Base-by-base conservation (phyloP, 495 filamentous ascomycete species). In the Aspergillus bridgeri region DNA sequence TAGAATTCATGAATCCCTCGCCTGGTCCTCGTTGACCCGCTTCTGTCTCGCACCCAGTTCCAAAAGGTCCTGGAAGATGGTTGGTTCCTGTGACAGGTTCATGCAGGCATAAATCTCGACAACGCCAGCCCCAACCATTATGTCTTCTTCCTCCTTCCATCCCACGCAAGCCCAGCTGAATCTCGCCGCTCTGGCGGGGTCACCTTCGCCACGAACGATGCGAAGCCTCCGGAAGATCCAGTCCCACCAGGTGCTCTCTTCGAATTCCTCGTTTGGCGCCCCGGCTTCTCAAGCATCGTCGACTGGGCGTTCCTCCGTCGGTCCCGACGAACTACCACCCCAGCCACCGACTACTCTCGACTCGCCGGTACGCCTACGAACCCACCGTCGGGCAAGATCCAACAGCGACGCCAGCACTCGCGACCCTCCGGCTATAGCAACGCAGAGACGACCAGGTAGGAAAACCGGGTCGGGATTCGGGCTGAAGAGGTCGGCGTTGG, bases 391-490 rank as follows among this genome's bases (percentile, higher is more conserved):
- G 62, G 80, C 78, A 46, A 81, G 89, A 65, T 87, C 89, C 5
- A 92, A 90, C 68, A 91, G 88, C 52, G 89, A 91, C 72, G 84
- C 87, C 22, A 75, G 74, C 15, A 52, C 69, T 50, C 74, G 70
- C 6, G 73, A 71, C 50, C 65, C 73, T 11, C 72, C 74, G n/a
- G 61, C 67, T 38, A 59, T 71, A 59, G 61, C 76, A 58, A 66
- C 73, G 1, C 72, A 73, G 45, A 79, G 76, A 65, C 78, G 81
- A 23, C 71, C 79, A 5, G 75, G 74, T 6, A 68, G 85, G 49
- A 84, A 80, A 63, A 83, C 79, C 22, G 78, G 75, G 7, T 78
- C 82, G 0, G 78, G 79, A 4, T 75, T 80, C 29, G 81, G 84
- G 44, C 71, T 87, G 42, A 79, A 81, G 51, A 79, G 87, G 65